Evolutionary conservation across 1,284 basidiomycete species (phyloP).

Genomic region (Cronartium quercuum): DNA sequence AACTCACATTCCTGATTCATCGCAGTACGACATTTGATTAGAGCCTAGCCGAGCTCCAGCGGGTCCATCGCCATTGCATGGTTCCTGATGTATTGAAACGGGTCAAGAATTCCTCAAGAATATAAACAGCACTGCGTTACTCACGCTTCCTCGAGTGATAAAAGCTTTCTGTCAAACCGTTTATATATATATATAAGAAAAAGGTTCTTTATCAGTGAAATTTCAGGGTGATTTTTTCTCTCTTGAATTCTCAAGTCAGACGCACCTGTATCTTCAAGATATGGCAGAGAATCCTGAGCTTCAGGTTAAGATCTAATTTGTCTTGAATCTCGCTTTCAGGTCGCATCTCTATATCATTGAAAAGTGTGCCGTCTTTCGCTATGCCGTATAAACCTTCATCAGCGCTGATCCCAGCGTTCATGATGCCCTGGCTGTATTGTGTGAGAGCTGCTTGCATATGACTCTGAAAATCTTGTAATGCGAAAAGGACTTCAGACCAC

Average conservation of each 20-base stretch:
- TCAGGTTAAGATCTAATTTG: background rate
- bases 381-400: background rate
- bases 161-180: background rate
- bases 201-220: too few species aligned
- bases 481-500: background rate
- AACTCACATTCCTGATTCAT: background rate
- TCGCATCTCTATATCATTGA: background rate
- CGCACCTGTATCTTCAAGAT: background rate
- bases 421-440: background rate
- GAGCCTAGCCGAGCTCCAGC: background rate
- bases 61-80: slow-evolving; percentile 1
- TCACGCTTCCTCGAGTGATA: background rate
- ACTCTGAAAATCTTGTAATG: background rate
- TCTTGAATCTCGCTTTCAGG: background rate
- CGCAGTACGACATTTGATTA: background rate
- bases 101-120: too few species aligned
- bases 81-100: background rate
- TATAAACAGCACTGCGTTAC: background rate
- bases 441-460: background rate
- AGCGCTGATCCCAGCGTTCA: background rate
- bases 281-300: background rate
- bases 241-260: background rate
- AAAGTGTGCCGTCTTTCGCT: background rate
- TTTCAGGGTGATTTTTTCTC: too few species aligned
- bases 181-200: background rate